phyloP scores from a whole-genome alignment of 148 eudicot genomes.

The Diospyros kaki region DNA sequence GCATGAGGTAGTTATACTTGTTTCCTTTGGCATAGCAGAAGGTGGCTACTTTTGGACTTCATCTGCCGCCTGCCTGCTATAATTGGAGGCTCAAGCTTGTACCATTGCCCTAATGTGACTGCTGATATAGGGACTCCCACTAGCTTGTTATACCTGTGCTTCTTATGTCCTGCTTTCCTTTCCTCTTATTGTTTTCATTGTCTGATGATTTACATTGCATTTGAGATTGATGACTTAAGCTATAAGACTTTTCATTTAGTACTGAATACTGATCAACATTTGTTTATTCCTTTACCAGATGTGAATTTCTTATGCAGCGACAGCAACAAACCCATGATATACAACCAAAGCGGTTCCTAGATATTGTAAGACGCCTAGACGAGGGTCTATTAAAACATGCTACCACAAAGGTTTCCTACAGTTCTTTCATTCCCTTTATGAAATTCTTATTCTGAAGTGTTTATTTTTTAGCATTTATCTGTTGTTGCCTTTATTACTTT shows the following conservation, averaged over 20 bases:
- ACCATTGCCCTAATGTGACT: background rate
- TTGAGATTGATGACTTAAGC: conserved; percentile 4
- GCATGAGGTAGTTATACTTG: background rate
- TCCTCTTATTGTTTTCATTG: background rate
- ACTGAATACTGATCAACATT: conserved; percentile 1
- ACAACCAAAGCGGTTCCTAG: conserved; percentile 39
- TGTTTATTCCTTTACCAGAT: conserved; percentile 32
- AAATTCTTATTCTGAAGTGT: background rate
- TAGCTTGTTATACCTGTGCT: background rate
- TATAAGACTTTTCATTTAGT: background rate
- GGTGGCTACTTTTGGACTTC: background rate
- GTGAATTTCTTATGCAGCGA: conserved; percentile 44
- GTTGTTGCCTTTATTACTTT: background rate
- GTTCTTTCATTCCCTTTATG: background rate
- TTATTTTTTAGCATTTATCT: background rate
- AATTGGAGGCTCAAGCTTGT: background rate
- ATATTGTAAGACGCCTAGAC: conserved; percentile 74
- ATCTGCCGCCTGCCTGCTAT: no score
- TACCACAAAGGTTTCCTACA: conserved; percentile 47
- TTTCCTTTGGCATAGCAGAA: background rate
- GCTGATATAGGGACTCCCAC: background rate
- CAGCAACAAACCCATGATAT: conserved; percentile 39
- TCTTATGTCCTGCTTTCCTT: background rate
- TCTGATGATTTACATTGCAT: background rate
- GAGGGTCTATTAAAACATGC: conserved; percentile 65